Conservation (phyloP, 352 stramenopile genomes). For the Globisporangium yorkense region DNA sequence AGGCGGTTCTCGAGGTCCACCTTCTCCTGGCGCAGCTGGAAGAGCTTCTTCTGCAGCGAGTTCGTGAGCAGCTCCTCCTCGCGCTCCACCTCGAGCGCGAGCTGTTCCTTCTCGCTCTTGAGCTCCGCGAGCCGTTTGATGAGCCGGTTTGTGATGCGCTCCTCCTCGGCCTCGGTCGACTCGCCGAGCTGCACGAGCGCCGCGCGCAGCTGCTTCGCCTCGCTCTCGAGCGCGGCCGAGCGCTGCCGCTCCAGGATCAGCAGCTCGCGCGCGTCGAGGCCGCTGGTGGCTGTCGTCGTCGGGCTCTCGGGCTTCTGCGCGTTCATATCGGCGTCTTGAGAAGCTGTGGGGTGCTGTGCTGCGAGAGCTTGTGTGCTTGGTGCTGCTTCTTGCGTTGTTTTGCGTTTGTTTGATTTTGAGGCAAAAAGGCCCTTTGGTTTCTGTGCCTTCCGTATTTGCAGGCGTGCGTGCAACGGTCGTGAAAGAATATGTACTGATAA, state of each 20-base stretch:
- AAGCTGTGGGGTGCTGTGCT: too few species aligned
- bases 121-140: conserved; percentile 76
- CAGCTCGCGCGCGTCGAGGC: conserved; percentile 45
- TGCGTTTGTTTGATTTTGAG: too few species aligned
- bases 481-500: too few species aligned
- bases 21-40: conserved; percentile 84
- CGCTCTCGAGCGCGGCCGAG: conserved; percentile 57
- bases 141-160: conserved; percentile 79
- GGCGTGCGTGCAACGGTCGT: too few species aligned
- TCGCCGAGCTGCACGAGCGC: conserved; percentile 76
- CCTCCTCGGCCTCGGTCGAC: conserved; percentile 80
- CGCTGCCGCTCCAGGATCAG: conserved; percentile 71
- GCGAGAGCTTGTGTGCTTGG: too few species aligned
- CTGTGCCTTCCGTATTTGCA: too few species aligned
- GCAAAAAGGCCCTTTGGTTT: too few species aligned
- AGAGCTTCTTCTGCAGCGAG: conserved; percentile 87
- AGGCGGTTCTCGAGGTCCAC: conserved; percentile 91
- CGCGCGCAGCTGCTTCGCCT: conserved; percentile 61
- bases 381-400: too few species aligned
- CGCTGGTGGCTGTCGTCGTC: neutral
- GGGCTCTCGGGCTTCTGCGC: neutral
- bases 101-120: conserved; percentile 85
- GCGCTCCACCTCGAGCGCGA: conserved; percentile 84
- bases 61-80: conserved; percentile 91
- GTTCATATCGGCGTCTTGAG: neutral